Percentiles rank a stretch among this genome's conserved stretches.
phyloP scores from a whole-genome alignment of 192 early-diverging fungal genomes.

The Entophlyctis luteolus region DNA sequence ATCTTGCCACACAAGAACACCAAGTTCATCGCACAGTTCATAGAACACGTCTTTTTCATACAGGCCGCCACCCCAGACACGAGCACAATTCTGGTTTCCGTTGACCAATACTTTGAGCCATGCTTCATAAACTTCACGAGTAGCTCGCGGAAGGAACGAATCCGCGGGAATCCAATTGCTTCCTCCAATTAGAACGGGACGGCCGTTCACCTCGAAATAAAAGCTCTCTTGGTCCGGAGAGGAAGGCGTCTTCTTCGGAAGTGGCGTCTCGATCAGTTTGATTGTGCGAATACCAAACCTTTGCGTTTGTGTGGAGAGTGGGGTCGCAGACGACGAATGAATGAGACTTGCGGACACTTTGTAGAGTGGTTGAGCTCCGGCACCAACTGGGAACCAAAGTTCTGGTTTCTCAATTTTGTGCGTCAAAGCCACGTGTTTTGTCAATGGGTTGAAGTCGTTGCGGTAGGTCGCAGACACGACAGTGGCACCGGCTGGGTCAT shows the following conservation, averaged over 20 bases:
- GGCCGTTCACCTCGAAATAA: slow-evolving; percentile 48
- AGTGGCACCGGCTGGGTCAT: slow-evolving; percentile 1
- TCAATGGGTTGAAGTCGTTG: background rate
- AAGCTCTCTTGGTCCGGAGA: slow-evolving; percentile 40
- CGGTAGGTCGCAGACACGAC: background rate
- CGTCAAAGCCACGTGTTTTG: background rate
- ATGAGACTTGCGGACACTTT: background rate
- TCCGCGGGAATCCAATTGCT: slow-evolving; percentile 63
- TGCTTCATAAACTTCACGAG: slow-evolving; percentile 13
- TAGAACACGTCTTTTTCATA: slow-evolving; percentile 53
- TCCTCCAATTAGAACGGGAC: slow-evolving; percentile 44
- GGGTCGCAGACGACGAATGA: background rate
- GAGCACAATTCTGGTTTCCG: slow-evolving; percentile 57
- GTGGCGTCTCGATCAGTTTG: background rate
- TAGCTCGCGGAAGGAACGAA: slow-evolving; percentile 37
- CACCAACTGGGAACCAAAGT: slow-evolving; percentile 38
- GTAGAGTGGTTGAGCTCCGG: slow-evolving; percentile 40
- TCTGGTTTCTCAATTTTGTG: slow-evolving; percentile 20
- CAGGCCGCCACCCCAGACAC: slow-evolving; percentile 62
- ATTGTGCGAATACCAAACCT: slow-evolving; percentile 15
- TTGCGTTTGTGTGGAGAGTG: background rate
- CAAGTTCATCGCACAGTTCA: slow-evolving; percentile 47
- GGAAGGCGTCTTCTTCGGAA: background rate
- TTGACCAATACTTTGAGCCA: slow-evolving; percentile 34
- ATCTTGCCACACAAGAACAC: slow-evolving; percentile 62